Base-by-base conservation (phyloP, 2,329 filamentous ascomycete species). In the Aspergillus aculeatus region DNA sequence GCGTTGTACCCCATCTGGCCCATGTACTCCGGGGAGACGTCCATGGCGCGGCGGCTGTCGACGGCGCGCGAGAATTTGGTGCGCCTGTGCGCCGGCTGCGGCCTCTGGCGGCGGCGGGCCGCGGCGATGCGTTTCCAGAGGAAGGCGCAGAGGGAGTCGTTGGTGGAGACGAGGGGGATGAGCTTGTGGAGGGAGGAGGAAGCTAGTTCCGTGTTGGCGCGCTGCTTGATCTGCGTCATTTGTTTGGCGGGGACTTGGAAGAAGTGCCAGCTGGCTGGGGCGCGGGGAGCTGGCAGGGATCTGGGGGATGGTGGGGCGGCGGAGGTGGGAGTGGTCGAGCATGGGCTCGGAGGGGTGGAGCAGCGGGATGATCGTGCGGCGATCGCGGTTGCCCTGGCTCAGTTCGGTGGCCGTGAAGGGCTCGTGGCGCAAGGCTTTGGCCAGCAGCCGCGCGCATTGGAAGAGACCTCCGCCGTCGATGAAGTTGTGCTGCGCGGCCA, bases 401-500 rank as follows among this genome's bases (percentile, higher is more conserved):
- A 64, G 16, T 11, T 21, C 47, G 4, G 16, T 9, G 9, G 24
- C 14, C 0, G 53, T 35, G 32, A 62, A 47, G 4, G 23, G 19
- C 32, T 54, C 41, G 0, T 54, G 57, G 2, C 55, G 49, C 50
- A 64, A 24, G 4, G 41, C 54, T 3, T 23, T 48, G 16, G 60
- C 61, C 4, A 65, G 14, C 4, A 65, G 54, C 2, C 50, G n/a
- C 11, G 56, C 38, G 11, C 59, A 50, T n/a, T 54, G 50, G 10
- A 60, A 29, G 19, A 59, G 38, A 0, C 62, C 60, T 6, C 41
- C 50, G 5, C 19, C 62, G 26, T 68, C 65, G 14, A 62, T 58
- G 16, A 61, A 57, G 24, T 64, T 68, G 44, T 68, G 66, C 23
- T 65, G 63, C 0, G 50, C 50, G 0, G 56, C 51, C 19, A 66